Conservation (phyloP, 345 rosid species). For the Psidium guajava region DNA sequence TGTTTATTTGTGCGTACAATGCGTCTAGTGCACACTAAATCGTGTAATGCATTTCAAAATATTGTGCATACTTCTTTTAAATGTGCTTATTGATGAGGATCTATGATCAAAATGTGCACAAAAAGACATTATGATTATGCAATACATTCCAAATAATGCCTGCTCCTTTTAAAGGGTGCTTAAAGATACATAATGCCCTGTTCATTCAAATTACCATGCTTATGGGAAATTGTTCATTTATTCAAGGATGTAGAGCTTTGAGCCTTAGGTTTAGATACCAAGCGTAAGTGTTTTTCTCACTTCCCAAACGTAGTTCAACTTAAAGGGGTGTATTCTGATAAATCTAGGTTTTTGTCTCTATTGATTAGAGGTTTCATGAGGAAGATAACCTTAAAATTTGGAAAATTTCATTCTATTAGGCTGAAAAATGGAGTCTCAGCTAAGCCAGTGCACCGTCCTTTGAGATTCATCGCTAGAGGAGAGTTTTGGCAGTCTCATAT, state of each 20-base stretch:
- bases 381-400: not conserved
- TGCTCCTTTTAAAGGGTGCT: not conserved
- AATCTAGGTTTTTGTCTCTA: not conserved
- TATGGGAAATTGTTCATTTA: not conserved
- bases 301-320: not conserved
- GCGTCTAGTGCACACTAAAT: not conserved
- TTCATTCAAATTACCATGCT: not conserved
- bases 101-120: not conserved
- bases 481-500: not conserved
- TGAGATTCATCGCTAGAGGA: not conserved
- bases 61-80: not conserved
- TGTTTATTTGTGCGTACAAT: not conserved
- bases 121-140: not conserved
- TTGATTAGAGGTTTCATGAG: not conserved
- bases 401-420: not conserved
- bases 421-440: not conserved
- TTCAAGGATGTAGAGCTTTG: not conserved
- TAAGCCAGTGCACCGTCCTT: not conserved
- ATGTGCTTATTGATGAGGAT: not conserved
- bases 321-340: not conserved
- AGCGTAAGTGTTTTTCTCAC: not conserved
- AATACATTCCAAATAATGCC: not conserved
- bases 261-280: not conserved
- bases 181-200: not conserved
- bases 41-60: not conserved